Conservation (phyloP, 306 rosid genomes). For the Corylus heterophylla region DNA sequence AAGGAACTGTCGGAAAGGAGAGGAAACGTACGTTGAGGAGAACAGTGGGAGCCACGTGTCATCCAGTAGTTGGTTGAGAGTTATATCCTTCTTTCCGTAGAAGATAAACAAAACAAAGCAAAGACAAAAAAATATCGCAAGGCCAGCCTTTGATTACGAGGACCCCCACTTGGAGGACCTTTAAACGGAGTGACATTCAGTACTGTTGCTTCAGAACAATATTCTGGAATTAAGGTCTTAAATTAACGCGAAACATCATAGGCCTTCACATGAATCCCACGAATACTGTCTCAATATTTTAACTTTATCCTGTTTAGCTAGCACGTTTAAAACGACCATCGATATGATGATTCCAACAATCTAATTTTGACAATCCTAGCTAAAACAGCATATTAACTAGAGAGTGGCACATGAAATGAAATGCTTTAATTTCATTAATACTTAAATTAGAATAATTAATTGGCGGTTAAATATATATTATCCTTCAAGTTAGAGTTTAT, state of each 20-base stretch:
- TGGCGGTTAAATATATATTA: neutral
- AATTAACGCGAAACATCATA: neutral
- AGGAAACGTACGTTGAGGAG: slow-evolving; percentile 61
- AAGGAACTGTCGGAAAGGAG: slow-evolving; percentile 52
- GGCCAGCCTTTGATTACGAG: slow-evolving; percentile 23
- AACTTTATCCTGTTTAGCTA: neutral
- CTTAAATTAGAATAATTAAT: neutral
- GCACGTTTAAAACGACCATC: neutral
- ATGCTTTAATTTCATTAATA: too few relatives aligned
- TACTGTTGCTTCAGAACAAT: neutral
- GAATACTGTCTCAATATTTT: neutral
- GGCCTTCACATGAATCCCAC: neutral
- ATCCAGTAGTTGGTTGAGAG: slow-evolving; percentile 49
- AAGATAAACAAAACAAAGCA: slow-evolving; percentile 56
- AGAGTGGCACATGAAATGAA: neutral
- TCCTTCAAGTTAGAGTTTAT: neutral
- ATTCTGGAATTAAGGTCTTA: neutral
- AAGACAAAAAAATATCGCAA: slow-evolving; percentile 22
- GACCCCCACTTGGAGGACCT: slow-evolving; percentile 31
- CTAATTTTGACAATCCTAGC: neutral
- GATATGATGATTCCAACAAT: neutral
- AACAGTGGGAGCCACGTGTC: slow-evolving; percentile 53
- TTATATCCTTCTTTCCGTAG: slow-evolving; percentile 46
- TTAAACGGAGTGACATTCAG: slow-evolving; percentile 25
- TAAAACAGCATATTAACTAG: neutral